Evolutionary conservation across 257 asterid species (phyloP).

Genomic region (Solanum tacnaense): DNA sequence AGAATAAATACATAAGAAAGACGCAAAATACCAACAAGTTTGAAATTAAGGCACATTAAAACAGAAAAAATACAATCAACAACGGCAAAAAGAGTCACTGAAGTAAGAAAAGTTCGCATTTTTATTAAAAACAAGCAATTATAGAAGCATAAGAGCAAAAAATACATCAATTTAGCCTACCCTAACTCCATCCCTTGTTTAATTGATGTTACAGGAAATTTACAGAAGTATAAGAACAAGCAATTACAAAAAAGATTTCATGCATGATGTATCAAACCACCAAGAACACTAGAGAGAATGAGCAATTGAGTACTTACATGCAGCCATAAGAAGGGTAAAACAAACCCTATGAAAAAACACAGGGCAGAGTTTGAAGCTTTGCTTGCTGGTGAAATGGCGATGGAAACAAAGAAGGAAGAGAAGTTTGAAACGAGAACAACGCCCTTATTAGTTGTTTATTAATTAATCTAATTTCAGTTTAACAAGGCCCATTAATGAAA

Average conservation of each 20-base stretch:
- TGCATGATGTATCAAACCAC: neutral
- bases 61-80: neutral
- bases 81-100: neutral
- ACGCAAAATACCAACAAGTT: neutral
- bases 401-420: neutral
- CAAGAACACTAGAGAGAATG: neutral
- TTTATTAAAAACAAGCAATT: neutral
- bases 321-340: neutral
- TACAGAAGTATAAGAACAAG: neutral
- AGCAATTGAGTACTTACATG: neutral
- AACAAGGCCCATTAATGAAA: neutral
- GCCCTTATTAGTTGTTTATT: neutral
- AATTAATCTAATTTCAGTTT: neutral
- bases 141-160: neutral
- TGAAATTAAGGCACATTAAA: neutral
- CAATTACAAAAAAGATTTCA: neutral
- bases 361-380: neutral
- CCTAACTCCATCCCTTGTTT: neutral
- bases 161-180: neutral
- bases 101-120: neutral
- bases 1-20: neutral
- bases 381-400: neutral
- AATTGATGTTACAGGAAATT: too few species aligned
- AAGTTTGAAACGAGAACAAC: neutral
- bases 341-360: neutral